These are phyloP conservation scores for Dactylella cylindrospora DNA, from an alignment of 2,329 filamentous ascomycete species.

Conservation along the genomic window DNA sequence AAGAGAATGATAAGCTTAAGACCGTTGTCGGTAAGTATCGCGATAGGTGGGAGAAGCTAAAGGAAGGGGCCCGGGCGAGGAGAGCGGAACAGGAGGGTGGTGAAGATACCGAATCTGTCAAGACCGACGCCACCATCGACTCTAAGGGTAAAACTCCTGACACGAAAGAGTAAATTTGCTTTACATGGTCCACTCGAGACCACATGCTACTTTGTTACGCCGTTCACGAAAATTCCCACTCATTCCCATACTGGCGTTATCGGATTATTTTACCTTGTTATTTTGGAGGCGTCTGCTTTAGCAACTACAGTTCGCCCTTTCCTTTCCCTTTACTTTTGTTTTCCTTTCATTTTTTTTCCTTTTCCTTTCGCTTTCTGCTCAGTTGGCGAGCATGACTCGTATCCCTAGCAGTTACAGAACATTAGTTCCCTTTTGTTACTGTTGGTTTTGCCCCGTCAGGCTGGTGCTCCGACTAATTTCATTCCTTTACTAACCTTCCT, in stretches of 20 bases:
- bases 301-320: background rate
- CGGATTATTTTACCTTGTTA: conserved; percentile 6
- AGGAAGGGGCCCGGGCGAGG: conserved; percentile 62
- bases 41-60: conserved; percentile 69
- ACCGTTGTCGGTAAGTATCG: conserved; percentile 61
- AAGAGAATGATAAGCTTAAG: conserved; percentile 62
- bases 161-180: background rate
- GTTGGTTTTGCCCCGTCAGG: conserved; percentile 2
- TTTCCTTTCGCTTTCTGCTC: conserved; percentile 11
- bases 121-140: conserved; percentile 15
- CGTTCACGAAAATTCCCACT: conserved; percentile 19
- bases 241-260: conserved; percentile 28
- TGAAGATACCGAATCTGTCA: conserved; percentile 26
- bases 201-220: conserved; percentile 20
- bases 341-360: background rate
- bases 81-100: conserved; percentile 45
- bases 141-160: conserved; percentile 16
- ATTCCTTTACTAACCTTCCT: conserved; percentile 24
- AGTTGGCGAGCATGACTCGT: background rate
- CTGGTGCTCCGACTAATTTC: conserved; percentile 33
- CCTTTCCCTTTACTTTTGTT: background rate
- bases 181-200: background rate
- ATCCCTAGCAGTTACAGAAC: too few species aligned
- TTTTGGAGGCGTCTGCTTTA: conserved; percentile 8
- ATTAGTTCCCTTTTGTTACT: conserved; percentile 1